Conservation (phyloP, 495 filamentous ascomycete species). For the Neurospora discreta region DNA sequence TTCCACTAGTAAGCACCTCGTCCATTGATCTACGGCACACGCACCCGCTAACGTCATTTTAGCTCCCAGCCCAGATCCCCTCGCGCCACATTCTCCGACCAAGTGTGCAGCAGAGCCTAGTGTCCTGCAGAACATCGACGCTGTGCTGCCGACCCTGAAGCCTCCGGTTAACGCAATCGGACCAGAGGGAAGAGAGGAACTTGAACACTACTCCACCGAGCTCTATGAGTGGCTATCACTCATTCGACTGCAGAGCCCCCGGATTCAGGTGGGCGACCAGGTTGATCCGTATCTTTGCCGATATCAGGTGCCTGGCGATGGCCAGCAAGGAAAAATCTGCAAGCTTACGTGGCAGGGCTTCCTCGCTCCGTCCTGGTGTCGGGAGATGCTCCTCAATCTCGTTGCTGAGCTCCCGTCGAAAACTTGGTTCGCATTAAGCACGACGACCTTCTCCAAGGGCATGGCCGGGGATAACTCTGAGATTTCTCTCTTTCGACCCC, state of each 20-base stretch:
- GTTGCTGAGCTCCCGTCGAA: slow-evolving; percentile 29
- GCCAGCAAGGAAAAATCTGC: slow-evolving; percentile 25
- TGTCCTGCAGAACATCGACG: slow-evolving; percentile 20
- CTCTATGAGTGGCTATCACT: slow-evolving; percentile 81
- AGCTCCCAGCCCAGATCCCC: slow-evolving; percentile 38
- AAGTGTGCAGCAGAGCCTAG: slow-evolving; percentile 27
- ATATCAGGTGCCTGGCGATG: slow-evolving; percentile 54
- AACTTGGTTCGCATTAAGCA: slow-evolving; percentile 39
- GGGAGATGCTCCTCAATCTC: slow-evolving; percentile 27
- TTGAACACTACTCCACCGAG: slow-evolving; percentile 51
- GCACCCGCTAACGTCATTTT: slow-evolving; percentile 6
- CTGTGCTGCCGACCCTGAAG: slow-evolving; percentile 41
- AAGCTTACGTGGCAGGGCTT: slow-evolving; percentile 46
- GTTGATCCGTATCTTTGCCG: slow-evolving; percentile 73
- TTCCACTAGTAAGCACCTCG: slow-evolving; percentile 20
- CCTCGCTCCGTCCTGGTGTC: slow-evolving; percentile 35
- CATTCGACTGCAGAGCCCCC: slow-evolving; percentile 58
- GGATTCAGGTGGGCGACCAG: slow-evolving; percentile 51
- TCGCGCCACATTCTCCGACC: slow-evolving; percentile 44
- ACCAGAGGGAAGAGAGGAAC: slow-evolving; percentile 26
- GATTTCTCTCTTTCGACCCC: slow-evolving; percentile 36
- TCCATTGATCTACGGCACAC: background rate
- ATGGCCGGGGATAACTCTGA: slow-evolving; percentile 30
- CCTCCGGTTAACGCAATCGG: slow-evolving; percentile 27
- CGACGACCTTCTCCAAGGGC: slow-evolving; percentile 34